These are phyloP conservation scores for Lolium multiflorum DNA, from an alignment of 176 grass and related monocot species.

Conservation along the genomic window DNA sequence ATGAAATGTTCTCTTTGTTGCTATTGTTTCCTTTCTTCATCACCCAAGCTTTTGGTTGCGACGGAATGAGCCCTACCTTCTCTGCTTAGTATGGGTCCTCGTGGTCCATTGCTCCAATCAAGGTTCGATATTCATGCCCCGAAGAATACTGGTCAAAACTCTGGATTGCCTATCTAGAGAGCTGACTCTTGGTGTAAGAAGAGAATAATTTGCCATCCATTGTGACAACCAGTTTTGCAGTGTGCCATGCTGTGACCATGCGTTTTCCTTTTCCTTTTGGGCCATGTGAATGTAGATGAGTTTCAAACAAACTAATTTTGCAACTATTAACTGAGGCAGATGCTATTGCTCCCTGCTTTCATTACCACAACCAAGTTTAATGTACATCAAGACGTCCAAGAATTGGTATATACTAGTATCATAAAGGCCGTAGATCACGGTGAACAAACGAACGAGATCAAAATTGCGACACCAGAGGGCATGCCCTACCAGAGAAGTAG, in stretches of 20 bases:
- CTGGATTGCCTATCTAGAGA: not conserved
- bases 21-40: not conserved
- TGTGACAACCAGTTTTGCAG: not conserved
- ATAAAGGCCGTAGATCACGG: not conserved
- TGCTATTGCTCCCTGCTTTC: not conserved
- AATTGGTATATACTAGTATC: not conserved
- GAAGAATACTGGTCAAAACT: slow-evolving; percentile 24
- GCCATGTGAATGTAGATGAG: not conserved
- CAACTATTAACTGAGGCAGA: not conserved
- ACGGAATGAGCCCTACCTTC: not conserved
- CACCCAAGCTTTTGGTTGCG: not conserved
- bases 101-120: slow-evolving; percentile 70
- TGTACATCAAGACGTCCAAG: not conserved
- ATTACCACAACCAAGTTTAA: not conserved
- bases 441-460: slow-evolving; percentile 21
- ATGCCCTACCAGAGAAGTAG: no score
- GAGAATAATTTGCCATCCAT: not conserved
- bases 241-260: not conserved
- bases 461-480: slow-evolving; percentile 11
- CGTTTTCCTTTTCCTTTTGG: not conserved
- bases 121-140: slow-evolving; percentile 63
- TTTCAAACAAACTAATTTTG: not conserved
- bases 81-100: slow-evolving; percentile 71
- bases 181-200: not conserved
- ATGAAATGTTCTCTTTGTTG: not conserved